Percentiles rank a stretch among this genome's conserved stretches.
Evolutionary conservation across 768 basidiomycete genomes (phyloP).

Genomic region (Phylloporus rhodoxanthus): DNA sequence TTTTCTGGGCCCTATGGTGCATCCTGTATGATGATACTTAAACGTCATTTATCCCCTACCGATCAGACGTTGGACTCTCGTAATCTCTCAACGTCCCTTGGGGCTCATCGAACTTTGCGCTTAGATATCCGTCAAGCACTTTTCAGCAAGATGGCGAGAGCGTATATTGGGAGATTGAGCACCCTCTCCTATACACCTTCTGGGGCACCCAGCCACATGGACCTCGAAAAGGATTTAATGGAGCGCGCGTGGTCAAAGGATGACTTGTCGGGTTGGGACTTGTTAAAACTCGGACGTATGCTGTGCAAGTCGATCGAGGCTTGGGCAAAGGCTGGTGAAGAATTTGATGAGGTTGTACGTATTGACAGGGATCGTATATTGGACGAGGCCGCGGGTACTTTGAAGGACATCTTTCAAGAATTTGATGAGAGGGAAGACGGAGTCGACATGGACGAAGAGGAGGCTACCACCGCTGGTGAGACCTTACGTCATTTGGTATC

Average conservation of each 20-base stretch:
- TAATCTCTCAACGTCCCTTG: slow-evolving; percentile 40
- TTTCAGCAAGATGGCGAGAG: slow-evolving; percentile 55
- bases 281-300: slow-evolving; percentile 49
- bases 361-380: slow-evolving; percentile 50
- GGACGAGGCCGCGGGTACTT: slow-evolving; percentile 61
- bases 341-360: slow-evolving; percentile 24
- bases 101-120: slow-evolving; percentile 58
- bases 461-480: slow-evolving; percentile 58
- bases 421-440: slow-evolving; percentile 61
- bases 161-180: slow-evolving; percentile 53
- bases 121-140: slow-evolving; percentile 59
- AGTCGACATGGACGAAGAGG: slow-evolving; percentile 56
- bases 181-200: slow-evolving; percentile 51
- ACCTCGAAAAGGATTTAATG: slow-evolving; percentile 58
- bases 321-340: slow-evolving; percentile 46
- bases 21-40: slow-evolving; percentile 58
- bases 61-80: slow-evolving; percentile 22
- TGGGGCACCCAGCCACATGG: slow-evolving; percentile 54
- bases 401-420: slow-evolving; percentile 71
- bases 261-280: slow-evolving; percentile 63
- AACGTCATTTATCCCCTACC: slow-evolving; percentile 46
- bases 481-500: slow-evolving; percentile 53
- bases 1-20: slow-evolving; percentile 63
- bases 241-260: slow-evolving; percentile 71
- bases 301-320: slow-evolving; percentile 50